Evolutionary conservation across 345 rosid species (phyloP).

Genomic region (Salix udensis): DNA sequence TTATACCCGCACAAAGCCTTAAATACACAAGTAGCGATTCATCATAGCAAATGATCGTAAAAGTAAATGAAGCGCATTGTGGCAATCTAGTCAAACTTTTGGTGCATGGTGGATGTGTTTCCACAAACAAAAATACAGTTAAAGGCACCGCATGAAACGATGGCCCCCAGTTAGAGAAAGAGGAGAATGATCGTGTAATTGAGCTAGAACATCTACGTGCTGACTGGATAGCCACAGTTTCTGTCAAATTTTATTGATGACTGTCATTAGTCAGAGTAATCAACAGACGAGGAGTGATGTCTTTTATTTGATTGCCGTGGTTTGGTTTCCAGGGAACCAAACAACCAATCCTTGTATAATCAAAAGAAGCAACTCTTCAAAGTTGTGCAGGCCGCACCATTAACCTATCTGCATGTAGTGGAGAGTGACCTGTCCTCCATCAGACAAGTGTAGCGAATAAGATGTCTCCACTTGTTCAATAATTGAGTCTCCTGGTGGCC

Average conservation of each 20-base stretch:
- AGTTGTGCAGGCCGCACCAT: conserved; percentile 13
- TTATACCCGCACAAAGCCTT: conserved; percentile 16
- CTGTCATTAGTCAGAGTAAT: neutral
- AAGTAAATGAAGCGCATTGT: conserved; percentile 8
- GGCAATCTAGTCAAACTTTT: conserved; percentile 17
- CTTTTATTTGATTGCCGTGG: neutral
- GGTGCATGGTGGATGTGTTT: conserved; percentile 62
- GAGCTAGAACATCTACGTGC: neutral
- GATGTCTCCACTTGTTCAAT: conserved; percentile 26
- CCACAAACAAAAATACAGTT: conserved; percentile 39
- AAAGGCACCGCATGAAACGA: conserved; percentile 11
- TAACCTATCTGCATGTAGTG: conserved; percentile 27
- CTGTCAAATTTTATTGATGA: neutral
- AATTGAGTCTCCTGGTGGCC: conserved; percentile 7
- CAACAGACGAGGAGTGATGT: neutral
- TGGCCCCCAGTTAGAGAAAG: neutral
- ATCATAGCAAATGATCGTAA: neutral
- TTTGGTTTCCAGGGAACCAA: conserved; percentile 4
- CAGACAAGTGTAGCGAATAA: conserved; percentile 16
- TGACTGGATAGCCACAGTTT: neutral
- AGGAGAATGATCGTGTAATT: neutral
- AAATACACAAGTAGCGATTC: conserved; percentile 21
- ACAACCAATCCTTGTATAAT: neutral
- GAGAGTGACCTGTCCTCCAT: conserved; percentile 31
- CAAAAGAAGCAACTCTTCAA: conserved; percentile 20